Percentiles rank a stretch among this genome's conserved stretches.
phyloP scores from a whole-genome alignment of 2,329 filamentous ascomycete species.

The Ceratocystis albifundus region DNA sequence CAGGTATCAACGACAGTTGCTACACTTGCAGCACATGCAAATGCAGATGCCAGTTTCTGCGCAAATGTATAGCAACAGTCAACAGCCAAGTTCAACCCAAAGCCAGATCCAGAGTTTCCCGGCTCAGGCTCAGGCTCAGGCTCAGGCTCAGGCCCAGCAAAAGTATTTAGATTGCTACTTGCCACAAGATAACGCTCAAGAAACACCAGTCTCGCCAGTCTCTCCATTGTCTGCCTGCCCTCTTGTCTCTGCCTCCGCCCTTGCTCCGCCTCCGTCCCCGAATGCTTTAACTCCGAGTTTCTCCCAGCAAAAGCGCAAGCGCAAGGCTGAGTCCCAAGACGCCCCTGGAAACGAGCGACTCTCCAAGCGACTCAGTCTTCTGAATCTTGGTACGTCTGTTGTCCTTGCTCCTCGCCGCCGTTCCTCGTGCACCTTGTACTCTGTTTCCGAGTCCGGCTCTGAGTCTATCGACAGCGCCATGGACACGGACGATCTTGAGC shows the following conservation, averaged over 20 bases:
- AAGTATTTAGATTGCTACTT: background rate
- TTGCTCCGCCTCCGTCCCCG: background rate
- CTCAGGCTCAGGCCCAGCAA: constrained; percentile 5
- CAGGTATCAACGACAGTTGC: constrained; percentile 12
- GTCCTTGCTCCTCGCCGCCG: constrained; percentile 21
- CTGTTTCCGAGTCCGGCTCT: constrained; percentile 17
- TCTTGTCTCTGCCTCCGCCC: constrained; percentile 4
- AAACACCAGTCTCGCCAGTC: background rate
- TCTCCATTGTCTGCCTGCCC: constrained; percentile 13
- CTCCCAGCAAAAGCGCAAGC: constrained; percentile 44
- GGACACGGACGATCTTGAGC: constrained; percentile 26
- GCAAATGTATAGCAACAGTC: background rate
- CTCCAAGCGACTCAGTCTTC: constrained; percentile 68
- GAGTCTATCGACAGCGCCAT: constrained; percentile 20
- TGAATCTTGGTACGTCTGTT: constrained; percentile 60
- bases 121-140: background rate
- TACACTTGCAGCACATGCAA: constrained; percentile 4
- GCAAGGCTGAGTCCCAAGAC: constrained; percentile 31
- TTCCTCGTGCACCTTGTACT: constrained; percentile 17
- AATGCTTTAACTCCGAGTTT: background rate
- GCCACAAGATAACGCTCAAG: background rate
- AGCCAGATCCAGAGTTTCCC: background rate
- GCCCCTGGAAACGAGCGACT: constrained; percentile 58
- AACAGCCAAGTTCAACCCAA: background rate
- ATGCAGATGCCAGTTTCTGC: background rate